phyloP scores from a whole-genome alignment of 805 yeast genomes.

The Kodamaea neixiangensis region DNA sequence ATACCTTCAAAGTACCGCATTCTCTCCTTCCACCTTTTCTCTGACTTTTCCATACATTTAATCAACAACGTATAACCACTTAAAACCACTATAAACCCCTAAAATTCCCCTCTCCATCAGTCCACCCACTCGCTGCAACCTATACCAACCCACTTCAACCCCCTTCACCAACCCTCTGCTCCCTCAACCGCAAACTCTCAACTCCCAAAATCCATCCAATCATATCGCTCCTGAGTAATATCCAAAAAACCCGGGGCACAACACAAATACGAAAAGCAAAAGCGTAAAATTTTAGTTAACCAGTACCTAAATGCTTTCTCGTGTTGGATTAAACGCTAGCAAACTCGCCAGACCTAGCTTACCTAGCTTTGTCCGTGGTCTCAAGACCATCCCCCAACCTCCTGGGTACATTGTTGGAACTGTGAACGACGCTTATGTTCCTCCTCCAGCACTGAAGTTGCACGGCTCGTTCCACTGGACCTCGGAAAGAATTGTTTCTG shows the following conservation, averaged over 20 bases:
- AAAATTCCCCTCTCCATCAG: no score
- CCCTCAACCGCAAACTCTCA: neutral
- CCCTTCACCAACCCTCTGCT: neutral
- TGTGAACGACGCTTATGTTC: constrained; percentile 69
- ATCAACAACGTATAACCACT: no score
- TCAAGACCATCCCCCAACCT: constrained; percentile 63
- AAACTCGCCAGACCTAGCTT: constrained; percentile 11
- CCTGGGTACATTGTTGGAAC: constrained; percentile 73
- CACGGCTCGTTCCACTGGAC: constrained; percentile 81
- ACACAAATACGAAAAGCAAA: constrained; percentile 2
- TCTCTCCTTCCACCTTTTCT: no score
- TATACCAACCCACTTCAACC: neutral
- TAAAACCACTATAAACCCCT: no score
- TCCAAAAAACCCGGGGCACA: constrained; percentile 12
- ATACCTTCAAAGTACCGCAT: no score
- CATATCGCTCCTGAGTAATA: constrained; percentile 9
- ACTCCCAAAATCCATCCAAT: constrained; percentile 7
- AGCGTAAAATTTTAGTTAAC: neutral
- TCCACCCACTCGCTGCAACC: neutral
- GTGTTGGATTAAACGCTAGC: constrained; percentile 29
- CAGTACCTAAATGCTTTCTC: constrained; percentile 18
- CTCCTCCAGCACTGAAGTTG: constrained; percentile 53
- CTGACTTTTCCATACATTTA: no score
- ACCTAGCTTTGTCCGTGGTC: constrained; percentile 27
- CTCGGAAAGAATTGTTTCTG: constrained; percentile 60